Conservation (phyloP, 768 basidiomycete genomes). For the Pisolithus marmoratus region DNA sequence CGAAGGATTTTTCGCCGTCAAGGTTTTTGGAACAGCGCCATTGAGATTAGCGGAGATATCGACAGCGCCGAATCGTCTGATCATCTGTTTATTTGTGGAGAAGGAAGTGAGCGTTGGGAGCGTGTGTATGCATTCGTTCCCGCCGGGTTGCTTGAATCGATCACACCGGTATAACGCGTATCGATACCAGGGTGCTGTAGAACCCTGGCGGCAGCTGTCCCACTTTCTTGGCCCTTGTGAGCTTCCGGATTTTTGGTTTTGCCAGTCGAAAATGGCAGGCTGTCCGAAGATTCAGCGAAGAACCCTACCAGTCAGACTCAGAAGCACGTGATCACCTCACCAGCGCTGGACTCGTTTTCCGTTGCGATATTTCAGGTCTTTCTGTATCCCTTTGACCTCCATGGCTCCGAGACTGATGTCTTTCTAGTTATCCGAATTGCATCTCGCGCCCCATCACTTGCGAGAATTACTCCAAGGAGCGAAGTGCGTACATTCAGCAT, state of each 20-base stretch:
- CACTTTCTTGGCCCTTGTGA: slow-evolving; percentile 75
- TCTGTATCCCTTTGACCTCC: no score
- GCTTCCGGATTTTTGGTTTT: slow-evolving; percentile 49
- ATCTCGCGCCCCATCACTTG: no score
- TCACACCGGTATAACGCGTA: slow-evolving; percentile 39
- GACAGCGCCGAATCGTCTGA: slow-evolving; percentile 89
- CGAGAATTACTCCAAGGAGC: no score
- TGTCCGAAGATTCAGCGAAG: no score
- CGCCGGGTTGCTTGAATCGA: background rate
- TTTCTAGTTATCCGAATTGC: no score
- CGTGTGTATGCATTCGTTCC: slow-evolving; percentile 5
- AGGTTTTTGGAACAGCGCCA: slow-evolving; percentile 78
- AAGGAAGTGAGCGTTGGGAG: background rate
- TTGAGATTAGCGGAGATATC: slow-evolving; percentile 90
- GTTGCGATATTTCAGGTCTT: no score
- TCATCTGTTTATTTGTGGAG: slow-evolving; percentile 52
- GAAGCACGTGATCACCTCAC: no score
- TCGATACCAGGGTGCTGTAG: background rate
- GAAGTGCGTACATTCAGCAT: no score
- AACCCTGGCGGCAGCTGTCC: background rate
- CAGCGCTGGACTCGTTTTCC: no score
- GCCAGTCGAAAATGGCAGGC: slow-evolving; percentile 11
- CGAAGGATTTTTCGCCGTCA: slow-evolving; percentile 81
- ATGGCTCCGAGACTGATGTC: no score
- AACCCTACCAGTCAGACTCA: no score